These are phyloP conservation scores for Persicaria tinctoria DNA, from an alignment of 148 eudicot species.

Conservation along the genomic window DNA sequence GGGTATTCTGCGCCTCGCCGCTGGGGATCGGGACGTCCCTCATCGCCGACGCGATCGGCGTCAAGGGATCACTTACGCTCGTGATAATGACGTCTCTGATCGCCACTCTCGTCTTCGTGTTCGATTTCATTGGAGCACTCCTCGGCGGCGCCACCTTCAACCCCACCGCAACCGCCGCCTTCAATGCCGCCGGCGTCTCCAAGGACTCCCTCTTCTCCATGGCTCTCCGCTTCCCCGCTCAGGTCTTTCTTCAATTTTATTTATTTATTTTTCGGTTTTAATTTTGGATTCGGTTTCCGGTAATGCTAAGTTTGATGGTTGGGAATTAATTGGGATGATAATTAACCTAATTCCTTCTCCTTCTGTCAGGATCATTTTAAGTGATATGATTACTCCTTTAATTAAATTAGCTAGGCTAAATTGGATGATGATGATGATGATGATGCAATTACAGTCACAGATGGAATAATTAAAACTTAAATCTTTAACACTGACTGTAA, in stretches of 20 bases:
- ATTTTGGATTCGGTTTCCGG: too few species aligned
- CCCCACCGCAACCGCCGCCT: constrained; percentile 30
- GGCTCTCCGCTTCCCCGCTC: constrained; percentile 18
- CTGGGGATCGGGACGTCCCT: constrained; percentile 28
- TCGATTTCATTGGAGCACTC: constrained; percentile 13
- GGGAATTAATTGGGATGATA: too few species aligned
- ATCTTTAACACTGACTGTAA: too few species aligned
- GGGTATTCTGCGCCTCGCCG: constrained; percentile 63
- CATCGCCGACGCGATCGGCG: constrained; percentile 30
- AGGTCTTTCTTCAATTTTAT: not conserved
- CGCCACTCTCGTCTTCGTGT: constrained; percentile 16
- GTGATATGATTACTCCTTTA: too few species aligned
- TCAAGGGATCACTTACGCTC: constrained; percentile 21
- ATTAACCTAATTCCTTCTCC: too few species aligned
- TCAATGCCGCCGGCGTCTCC: constrained; percentile 29
- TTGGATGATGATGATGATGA: too few species aligned
- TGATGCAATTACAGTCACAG: too few species aligned
- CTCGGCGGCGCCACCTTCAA: constrained; percentile 44
- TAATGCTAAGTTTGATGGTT: too few species aligned
- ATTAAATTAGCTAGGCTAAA: too few species aligned
- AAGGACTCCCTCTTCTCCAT: constrained; percentile 26
- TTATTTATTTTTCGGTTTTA: not conserved
- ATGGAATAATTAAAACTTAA: too few species aligned
- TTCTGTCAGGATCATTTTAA: too few species aligned
- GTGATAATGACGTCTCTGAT: constrained; percentile 10